Base-by-base conservation (phyloP, 2,329 filamentous ascomycete species). In the Periconia digitata region DNA sequence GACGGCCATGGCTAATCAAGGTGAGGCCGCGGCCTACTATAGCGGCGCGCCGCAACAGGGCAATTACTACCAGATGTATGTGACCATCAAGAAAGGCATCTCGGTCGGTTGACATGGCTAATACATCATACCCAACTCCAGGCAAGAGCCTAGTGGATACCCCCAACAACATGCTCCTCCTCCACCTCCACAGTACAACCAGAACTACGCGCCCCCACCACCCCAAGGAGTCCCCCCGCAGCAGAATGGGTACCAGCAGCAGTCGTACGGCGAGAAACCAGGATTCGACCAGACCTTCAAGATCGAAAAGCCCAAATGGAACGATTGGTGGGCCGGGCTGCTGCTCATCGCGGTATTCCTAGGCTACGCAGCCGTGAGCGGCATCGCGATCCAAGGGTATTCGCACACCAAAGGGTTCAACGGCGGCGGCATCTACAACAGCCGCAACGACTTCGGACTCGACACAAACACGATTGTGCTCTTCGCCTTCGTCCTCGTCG, bases 311-410 rank as follows among this genome's bases (percentile, higher is more conserved):
- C 90, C 90, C n/a, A 95, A 92, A 70, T 96, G 81, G 74, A 90
- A 96, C 63, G 92, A 97, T 68, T 67, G 89, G 21, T 96, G 92
- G 92, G 92, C 92, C 3, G 91, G 87, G 3, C 74, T 95, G 35
- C 75, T 96, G 64, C 82, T 95, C 59, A 77, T 94, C 32, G 71
- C 82, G 16, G 85, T 87, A 20, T 86, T 87, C 64, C 72, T 80
- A 3, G 91, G 90, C 13, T 96, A 88, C 62, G 80, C 84, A 8
- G 90, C 82, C 8, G 85, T 96, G 41, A 92, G 87, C 7, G 91
- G 79, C 3, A 77, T 95, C 27, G 78, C 85, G 0, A 83, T 96
- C 34, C 81, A 87, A 56, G 88, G 88, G 44, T 96, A 95, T 29
- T 47, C 49, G 39, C 18, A 38, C 18, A 45, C 36, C 17, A 20